Evolutionary conservation across 1,284 basidiomycete genomes (phyloP), one percentile per base, ranked within the genome.

Genomic region (Afroboletus lepidellus): DNA sequence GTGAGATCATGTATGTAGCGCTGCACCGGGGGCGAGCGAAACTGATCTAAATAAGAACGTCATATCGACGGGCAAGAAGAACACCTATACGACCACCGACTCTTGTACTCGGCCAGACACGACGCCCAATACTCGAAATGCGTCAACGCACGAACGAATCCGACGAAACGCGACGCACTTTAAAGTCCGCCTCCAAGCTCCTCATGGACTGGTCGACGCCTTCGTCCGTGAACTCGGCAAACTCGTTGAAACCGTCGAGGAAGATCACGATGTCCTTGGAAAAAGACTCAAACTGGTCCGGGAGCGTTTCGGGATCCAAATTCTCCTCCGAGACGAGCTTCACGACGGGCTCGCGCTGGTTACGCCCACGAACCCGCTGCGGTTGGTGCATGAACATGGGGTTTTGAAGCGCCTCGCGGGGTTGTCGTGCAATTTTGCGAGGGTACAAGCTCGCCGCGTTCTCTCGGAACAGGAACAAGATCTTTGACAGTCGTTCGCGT

Each of bases 141-240:
- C 3, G n/a, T 57, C 49, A 66, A 54, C 49, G 48, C 30, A 29
- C 20, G 48, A 51, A 36, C 43, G 29, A 47, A 32, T 33, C 13
- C 34, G 5, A 37, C 6, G 30, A 44, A 47, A 56, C 3, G 4
- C 12, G 27, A 59, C 56, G 20, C 55, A 77, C 79, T 69, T 74
- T 80, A 46, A 83, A 59, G 56, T 81, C 80, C 3, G 71, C 77
- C 55, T 80, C 77, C 15, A 82, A 75, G 1, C 73, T 69, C 24
- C 72, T 57, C 58, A 81, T 78, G n/a, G 79, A 79, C 16, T 74
- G 69, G 57, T 81, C 79, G 23, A 82, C 74, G 1, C 73, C 76
- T 50, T 82, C 79, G 33, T 82, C 78, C 24, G 75, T 77, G 46
- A 81, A 81, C 61, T 79, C 79, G 1, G 79, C 78, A 34, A 82